phyloP scores from a whole-genome alignment of 202 grass and related monocot genomes.

The Panicum hallii region DNA sequence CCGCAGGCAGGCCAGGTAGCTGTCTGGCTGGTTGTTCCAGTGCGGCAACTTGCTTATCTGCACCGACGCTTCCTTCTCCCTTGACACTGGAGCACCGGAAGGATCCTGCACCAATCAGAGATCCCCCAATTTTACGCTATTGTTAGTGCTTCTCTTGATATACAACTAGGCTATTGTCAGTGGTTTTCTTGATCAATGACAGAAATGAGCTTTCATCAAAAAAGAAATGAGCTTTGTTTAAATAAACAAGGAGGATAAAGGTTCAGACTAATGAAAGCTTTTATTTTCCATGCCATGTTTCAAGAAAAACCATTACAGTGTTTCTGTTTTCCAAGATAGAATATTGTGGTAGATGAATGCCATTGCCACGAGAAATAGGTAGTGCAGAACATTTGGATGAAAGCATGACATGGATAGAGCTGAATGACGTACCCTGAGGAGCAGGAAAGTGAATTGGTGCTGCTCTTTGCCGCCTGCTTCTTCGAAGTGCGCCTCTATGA shows the following conservation, averaged over 20 bases:
- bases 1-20: slow-evolving; percentile 72
- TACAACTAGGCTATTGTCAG: not conserved
- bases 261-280: not conserved
- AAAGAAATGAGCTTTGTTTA: not conserved
- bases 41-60: slow-evolving; percentile 63
- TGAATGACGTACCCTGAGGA: slow-evolving; percentile 72
- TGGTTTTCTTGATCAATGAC: not conserved
- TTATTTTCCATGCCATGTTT: slow-evolving; percentile 19
- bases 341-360: not conserved
- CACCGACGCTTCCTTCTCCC: slow-evolving; percentile 64
- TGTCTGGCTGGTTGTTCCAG: slow-evolving; percentile 68
- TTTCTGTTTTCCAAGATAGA: slow-evolving; percentile 23
- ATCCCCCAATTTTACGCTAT: not conserved
- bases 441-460: slow-evolving; percentile 77
- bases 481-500: slow-evolving; percentile 65
- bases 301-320: not conserved
- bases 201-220: not conserved
- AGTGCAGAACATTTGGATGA: slow-evolving; percentile 31
- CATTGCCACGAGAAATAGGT: slow-evolving; percentile 22
- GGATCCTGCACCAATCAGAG: slow-evolving; percentile 66
- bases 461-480: slow-evolving; percentile 60
- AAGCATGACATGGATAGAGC: slow-evolving; percentile 17
- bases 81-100: slow-evolving; percentile 70
- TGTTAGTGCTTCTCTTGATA: not conserved
- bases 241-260: not conserved